phyloP scores from a whole-genome alignment of 2,329 filamentous ascomycete genomes.

The Fusarium sp. region DNA sequence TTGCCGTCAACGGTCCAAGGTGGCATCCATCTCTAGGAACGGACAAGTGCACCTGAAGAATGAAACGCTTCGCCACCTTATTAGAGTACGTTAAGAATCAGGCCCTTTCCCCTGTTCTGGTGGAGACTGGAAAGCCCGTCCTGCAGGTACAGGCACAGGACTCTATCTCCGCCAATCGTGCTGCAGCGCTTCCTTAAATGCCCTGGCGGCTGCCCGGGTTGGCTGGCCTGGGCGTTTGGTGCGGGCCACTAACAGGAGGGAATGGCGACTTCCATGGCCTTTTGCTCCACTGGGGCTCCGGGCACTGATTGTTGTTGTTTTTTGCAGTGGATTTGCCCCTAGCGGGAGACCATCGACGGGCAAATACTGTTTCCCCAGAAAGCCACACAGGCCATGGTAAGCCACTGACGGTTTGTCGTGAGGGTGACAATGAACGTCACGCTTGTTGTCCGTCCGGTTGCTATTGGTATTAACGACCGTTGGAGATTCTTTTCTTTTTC shows the following conservation, averaged over 20 bases:
- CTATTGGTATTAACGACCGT: neutral
- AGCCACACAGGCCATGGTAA: slow-evolving; percentile 23
- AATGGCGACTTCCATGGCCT: neutral
- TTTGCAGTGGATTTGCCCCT: slow-evolving; percentile 22
- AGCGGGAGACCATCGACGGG: neutral
- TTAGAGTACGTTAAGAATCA: slow-evolving; percentile 36
- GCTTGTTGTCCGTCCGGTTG: neutral
- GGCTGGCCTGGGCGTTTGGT: slow-evolving; percentile 13
- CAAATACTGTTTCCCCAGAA: slow-evolving; percentile 25
- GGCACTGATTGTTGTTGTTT: neutral
- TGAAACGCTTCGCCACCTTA: slow-evolving; percentile 51
- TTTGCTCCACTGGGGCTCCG: too few relatives aligned
- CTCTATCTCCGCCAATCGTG: slow-evolving; percentile 37
- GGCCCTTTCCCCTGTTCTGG: slow-evolving; percentile 19
- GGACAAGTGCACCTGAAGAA: slow-evolving; percentile 37
- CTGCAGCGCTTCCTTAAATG: slow-evolving; percentile 26
- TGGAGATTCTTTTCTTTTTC: neutral
- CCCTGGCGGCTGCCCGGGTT: slow-evolving; percentile 2
- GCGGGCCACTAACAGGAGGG: slow-evolving; percentile 14
- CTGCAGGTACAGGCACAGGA: slow-evolving; percentile 45
- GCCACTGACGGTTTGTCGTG: slow-evolving; percentile 11
- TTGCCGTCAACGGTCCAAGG: slow-evolving; percentile 28
- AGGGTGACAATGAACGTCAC: neutral
- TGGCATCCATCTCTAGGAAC: slow-evolving; percentile 36
- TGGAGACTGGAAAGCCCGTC: slow-evolving; percentile 30